Conservation (phyloP, 306 rosid genomes). For the Echinosophora koreensis region DNA sequence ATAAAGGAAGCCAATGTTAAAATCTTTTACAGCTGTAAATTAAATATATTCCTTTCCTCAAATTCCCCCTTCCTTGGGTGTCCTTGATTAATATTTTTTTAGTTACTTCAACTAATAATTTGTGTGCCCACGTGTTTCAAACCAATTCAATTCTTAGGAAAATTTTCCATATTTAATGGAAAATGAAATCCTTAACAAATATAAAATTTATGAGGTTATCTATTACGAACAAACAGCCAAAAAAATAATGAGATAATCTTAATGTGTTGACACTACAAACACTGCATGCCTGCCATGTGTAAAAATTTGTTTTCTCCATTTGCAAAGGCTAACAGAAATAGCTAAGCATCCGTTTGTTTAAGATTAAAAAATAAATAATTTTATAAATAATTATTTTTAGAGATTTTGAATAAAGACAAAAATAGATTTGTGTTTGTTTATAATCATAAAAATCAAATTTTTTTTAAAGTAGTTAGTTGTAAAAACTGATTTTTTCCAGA, state of each 20-base stretch:
- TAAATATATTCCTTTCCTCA: neutral
- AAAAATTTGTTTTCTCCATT: conserved; percentile 7
- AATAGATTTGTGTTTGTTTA: no score
- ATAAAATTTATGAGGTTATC: neutral
- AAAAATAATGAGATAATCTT: neutral
- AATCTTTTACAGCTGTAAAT: neutral
- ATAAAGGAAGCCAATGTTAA: neutral
- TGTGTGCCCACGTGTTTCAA: neutral
- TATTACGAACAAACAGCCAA: neutral
- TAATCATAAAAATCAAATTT: no score
- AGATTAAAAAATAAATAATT: no score
- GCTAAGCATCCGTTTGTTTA: no score
- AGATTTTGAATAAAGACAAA: no score
- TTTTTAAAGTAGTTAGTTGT: no score
- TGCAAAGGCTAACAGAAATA: conserved; percentile 39
- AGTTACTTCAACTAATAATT: neutral
- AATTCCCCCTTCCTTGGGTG: neutral
- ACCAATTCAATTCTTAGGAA: neutral
- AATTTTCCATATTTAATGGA: neutral
- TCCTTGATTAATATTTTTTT: neutral
- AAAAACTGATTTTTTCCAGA: no score
- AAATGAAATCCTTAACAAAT: neutral
- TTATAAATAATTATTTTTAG: no score
- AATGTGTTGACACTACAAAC: conserved; percentile 36
- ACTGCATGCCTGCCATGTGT: conserved; percentile 61